A percentile compares a stretch with the other conserved stretches of the same genome.
These are phyloP conservation scores for Clavispora phyllophila DNA, from an alignment of 805 yeast species.

Conservation along the genomic window DNA sequence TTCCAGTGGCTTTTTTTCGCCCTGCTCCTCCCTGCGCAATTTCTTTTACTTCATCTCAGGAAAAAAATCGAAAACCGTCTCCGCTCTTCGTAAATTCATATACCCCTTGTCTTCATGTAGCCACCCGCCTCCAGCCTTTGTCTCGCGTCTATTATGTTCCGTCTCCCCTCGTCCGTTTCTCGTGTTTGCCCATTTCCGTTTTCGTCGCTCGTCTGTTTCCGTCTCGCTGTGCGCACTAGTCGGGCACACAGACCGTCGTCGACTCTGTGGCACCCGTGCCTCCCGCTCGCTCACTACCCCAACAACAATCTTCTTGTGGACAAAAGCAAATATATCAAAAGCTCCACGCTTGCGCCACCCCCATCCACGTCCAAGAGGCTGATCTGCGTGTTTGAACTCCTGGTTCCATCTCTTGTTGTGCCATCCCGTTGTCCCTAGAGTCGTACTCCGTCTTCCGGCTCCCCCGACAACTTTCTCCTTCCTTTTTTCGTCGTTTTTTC, in stretches of 20 bases:
- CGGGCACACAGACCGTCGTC: neutral
- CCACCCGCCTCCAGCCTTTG: too few relatives aligned
- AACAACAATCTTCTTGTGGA: slow-evolving; percentile 1
- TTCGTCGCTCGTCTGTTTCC: neutral
- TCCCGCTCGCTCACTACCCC: neutral
- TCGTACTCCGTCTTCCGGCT: neutral
- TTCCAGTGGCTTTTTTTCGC: too few relatives aligned
- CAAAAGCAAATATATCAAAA: neutral
- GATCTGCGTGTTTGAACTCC: neutral
- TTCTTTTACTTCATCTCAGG: neutral
- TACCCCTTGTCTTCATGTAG: too few relatives aligned
- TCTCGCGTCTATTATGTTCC: too few relatives aligned
- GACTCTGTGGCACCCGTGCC: neutral
- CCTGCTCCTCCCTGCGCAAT: neutral
- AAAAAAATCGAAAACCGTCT: too few relatives aligned
- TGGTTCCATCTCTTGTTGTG: neutral
- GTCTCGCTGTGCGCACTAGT: neutral
- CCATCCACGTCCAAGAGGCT: neutral
- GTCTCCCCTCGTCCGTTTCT: neutral
- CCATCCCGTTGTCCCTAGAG: neutral
- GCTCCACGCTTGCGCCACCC: neutral
- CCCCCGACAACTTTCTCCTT: neutral
- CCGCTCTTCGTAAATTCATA: too few relatives aligned
- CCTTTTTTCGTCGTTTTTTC: neutral
- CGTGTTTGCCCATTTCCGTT: neutral